phyloP scores from a whole-genome alignment of 345 rosid species.

The Acer yangbiense region DNA sequence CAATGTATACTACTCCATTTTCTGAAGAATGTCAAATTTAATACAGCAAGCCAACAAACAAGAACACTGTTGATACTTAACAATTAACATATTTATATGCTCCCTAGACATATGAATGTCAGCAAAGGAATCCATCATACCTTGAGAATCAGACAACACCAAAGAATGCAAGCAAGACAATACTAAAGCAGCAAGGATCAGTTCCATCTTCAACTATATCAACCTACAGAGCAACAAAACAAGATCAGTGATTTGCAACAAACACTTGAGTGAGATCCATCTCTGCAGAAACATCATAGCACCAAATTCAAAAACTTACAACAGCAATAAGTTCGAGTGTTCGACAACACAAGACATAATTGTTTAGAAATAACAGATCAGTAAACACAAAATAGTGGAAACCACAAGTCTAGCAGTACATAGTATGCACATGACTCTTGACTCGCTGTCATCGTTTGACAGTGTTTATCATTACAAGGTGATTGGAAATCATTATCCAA shows the following conservation, averaged over 20 bases:
- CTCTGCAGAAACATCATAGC: constrained; percentile 17
- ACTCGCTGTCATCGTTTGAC: neutral
- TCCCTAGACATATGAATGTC: neutral
- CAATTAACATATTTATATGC: neutral
- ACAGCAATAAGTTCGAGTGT: neutral
- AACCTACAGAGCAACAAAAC: constrained; percentile 25
- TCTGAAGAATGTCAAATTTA: constrained; percentile 1
- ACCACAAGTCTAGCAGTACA: neutral
- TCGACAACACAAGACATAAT: neutral
- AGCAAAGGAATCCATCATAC: constrained; percentile 35
- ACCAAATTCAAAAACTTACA: constrained; percentile 3
- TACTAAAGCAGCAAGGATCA: constrained; percentile 42
- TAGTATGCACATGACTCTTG: neutral
- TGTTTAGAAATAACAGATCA: neutral
- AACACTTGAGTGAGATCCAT: constrained; percentile 21
- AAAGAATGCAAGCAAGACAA: constrained; percentile 52
- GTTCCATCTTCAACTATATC: constrained; percentile 54
- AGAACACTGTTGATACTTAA: neutral
- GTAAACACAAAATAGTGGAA: neutral
- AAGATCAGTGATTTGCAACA: constrained; percentile 9
- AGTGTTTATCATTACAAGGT: neutral
- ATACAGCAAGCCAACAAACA: neutral
- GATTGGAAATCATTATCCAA: neutral
- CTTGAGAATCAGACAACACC: constrained; percentile 74
- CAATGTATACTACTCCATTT: neutral